A percentile compares a stretch with the other conserved stretches of the same genome.
Evolutionary conservation across 257 asterid genomes (phyloP).

Genomic region (Solanum appendiculatum): DNA sequence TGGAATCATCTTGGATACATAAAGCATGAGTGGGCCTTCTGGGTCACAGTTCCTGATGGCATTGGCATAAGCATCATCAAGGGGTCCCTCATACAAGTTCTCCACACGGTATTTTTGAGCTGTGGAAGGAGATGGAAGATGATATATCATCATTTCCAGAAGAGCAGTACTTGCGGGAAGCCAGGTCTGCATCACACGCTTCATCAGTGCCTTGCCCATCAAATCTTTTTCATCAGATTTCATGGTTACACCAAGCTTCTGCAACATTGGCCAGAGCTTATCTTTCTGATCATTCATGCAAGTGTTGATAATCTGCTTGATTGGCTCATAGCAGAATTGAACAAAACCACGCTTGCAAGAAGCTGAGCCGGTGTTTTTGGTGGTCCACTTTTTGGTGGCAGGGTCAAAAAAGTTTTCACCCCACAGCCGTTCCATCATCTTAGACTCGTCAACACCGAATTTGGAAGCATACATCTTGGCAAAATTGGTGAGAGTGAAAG

Average conservation of each 20-base stretch:
- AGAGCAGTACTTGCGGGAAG: slow-evolving; percentile 33
- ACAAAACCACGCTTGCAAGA: slow-evolving; percentile 39
- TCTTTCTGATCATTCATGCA: slow-evolving; percentile 41
- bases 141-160: slow-evolving; percentile 32
- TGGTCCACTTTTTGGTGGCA: slow-evolving; percentile 34
- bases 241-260: slow-evolving; percentile 30
- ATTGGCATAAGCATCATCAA: slow-evolving; percentile 29
- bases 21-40: slow-evolving; percentile 34
- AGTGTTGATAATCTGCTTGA: slow-evolving; percentile 29
- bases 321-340: slow-evolving; percentile 34
- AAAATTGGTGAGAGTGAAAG: slow-evolving; percentile 29
- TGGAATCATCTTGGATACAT: slow-evolving; percentile 44
- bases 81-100: slow-evolving; percentile 35
- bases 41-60: slow-evolving; percentile 45
- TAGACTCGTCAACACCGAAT: slow-evolving; percentile 31
- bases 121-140: slow-evolving; percentile 30
- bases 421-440: slow-evolving; percentile 44
- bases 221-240: slow-evolving; percentile 29
- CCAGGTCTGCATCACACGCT: slow-evolving; percentile 44
- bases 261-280: slow-evolving; percentile 35
- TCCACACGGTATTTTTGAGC: slow-evolving; percentile 41
- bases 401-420: slow-evolving; percentile 36
- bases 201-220: slow-evolving; percentile 33
- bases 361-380: slow-evolving; percentile 18
- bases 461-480: slow-evolving; percentile 37